Conservation (phyloP, 805 yeast species). For the Starmerella riodocensis region DNA sequence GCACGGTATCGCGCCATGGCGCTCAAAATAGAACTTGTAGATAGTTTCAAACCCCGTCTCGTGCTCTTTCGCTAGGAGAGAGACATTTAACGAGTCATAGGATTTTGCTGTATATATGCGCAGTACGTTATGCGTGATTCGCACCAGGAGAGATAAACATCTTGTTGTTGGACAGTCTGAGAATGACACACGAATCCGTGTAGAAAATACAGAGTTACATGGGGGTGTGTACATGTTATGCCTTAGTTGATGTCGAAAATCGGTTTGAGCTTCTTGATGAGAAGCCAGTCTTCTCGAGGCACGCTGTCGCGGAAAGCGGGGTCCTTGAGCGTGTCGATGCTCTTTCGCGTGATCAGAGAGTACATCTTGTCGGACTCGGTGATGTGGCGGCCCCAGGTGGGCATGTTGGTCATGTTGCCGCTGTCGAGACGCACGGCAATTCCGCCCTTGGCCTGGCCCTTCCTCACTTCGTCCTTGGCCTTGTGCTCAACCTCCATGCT, state of each 20-base stretch:
- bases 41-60: too few relatives aligned
- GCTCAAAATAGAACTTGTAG: too few relatives aligned
- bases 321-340: conserved; percentile 94
- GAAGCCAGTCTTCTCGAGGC: conserved; percentile 88
- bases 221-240: not conserved
- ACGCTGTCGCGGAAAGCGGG: conserved; percentile 95
- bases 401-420: conserved; percentile 74
- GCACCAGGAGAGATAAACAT: too few relatives aligned
- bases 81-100: too few relatives aligned
- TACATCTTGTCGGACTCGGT: conserved; percentile 83
- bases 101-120: too few relatives aligned
- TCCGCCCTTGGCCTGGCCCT: conserved; percentile 95
- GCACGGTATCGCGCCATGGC: too few relatives aligned
- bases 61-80: too few relatives aligned
- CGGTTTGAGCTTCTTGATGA: conserved; percentile 76
- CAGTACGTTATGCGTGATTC: too few relatives aligned
- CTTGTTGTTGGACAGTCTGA: too few relatives aligned
- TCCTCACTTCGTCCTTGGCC: conserved; percentile 62
- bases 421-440: conserved; percentile 96
- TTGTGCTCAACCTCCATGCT: conserved; percentile 96
- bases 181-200: too few relatives aligned
- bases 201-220: too few relatives aligned
- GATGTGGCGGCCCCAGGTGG: conserved; percentile 98
- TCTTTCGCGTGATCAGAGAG: conserved; percentile 78
- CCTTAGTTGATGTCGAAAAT: conserved; percentile 66